Base-by-base conservation (phyloP, 2,329 filamentous ascomycete species). In the Akanthomyces dipterigenus region DNA sequence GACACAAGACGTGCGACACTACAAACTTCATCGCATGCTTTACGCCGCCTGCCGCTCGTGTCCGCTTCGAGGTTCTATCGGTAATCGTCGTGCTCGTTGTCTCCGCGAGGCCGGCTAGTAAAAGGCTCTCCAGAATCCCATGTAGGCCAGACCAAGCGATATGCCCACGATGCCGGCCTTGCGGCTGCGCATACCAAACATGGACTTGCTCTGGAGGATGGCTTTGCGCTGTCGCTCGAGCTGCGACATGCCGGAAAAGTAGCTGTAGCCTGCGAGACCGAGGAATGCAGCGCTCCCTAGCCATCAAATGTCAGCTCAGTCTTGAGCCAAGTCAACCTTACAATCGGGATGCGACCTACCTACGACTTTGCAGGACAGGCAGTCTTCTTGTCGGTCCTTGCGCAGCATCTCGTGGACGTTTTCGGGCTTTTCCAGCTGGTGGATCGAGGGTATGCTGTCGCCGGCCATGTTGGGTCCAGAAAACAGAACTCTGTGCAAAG, bases 241-340 rank as follows among this genome's bases (percentile, higher is more conserved):
- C 72, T 93, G 89, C 55, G 79, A 78, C 73, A 87, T 88, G 62
- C 90, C 90, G 3, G 88, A 89, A 64, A 86, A 78, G 75, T 92
- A 93, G 73, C 86, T 92, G 75, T 93, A 95, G 1, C 81, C 86
- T 3, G 86, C 90, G 18, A 93, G 83, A 1, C 88, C 88, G 61
- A 91, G 78, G 65, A 95, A 91, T 1, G 89, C 88, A 43, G 86
- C 82, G 69, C 88, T 88, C 49, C 90, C 90, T 93, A n/a, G n/a
- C n/a, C n/a, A 67, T 61, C 24, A 11, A 34, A 31, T 8, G 38
- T 50, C 31, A 56, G 42, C 9, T 4, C 31, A 34, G 31, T 9
- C 14, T 28, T 18, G 78, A 16, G 43, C 20, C 22, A 49, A 4
- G 1, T 50, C 12, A 6, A 3, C 22, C 2, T 22, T 5, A 2